These are phyloP conservation scores for Aspergillus costaricaensis DNA, from an alignment of 2,329 filamentous ascomycete genomes.

Conservation along the genomic window DNA sequence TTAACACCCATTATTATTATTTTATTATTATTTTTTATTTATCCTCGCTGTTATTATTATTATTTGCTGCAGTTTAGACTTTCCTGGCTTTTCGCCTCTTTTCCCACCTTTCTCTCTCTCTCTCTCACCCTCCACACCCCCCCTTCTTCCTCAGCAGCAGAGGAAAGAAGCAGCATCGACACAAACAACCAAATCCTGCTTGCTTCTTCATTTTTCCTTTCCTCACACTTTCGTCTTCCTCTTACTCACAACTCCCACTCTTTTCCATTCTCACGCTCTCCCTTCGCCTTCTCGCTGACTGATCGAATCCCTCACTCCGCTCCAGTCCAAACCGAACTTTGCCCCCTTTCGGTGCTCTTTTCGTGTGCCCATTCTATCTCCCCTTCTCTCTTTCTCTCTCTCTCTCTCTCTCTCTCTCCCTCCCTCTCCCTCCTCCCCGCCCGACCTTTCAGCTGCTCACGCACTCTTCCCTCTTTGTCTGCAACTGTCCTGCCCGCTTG, in stretches of 20 bases:
- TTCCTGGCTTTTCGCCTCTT: neutral
- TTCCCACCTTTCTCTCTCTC: neutral
- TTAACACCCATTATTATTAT: conserved; percentile 2
- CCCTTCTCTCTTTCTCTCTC: neutral
- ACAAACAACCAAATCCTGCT: neutral
- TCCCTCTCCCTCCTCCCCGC: conserved; percentile 10
- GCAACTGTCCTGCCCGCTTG: neutral
- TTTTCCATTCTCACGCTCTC: neutral
- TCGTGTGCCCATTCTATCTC: neutral
- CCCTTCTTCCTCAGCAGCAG: neutral
- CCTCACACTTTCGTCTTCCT: neutral
- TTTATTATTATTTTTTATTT: neutral
- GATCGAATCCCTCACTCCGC: conserved; percentile 12
- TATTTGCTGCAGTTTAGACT: neutral
- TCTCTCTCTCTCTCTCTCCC: conserved; percentile 3
- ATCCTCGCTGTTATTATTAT: neutral
- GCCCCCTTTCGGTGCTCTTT: conserved; percentile 16
- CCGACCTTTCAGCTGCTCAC: conserved; percentile 2
- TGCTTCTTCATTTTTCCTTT: neutral
- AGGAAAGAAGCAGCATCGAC: neutral
- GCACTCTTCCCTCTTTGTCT: neutral
- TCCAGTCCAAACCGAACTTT: neutral
- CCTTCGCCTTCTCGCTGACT: conserved; percentile 16
- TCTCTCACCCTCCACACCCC: neutral
- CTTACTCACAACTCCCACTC: conserved; percentile 15